Evolutionary conservation across 129 eudicot species (phyloP).

Genomic region (Mikania micrantha): DNA sequence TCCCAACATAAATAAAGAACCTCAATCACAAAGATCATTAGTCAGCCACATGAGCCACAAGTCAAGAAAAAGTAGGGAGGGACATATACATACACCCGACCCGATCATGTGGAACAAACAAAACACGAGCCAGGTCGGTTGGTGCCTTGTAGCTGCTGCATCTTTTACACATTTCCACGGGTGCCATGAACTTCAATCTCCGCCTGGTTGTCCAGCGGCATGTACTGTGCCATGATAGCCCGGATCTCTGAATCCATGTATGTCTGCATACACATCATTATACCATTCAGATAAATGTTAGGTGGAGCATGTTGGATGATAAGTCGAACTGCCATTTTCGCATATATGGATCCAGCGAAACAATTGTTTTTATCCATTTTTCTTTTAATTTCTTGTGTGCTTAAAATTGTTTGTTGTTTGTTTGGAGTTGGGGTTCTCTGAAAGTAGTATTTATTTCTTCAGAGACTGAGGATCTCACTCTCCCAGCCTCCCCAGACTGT

Average conservation of each 20-base stretch:
- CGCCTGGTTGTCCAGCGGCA: slow-evolving; percentile 94
- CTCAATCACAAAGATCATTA: slow-evolving; percentile 15
- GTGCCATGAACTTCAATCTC: slow-evolving; percentile 55
- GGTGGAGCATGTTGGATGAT: no score
- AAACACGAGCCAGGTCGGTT: slow-evolving; percentile 7
- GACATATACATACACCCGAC: slow-evolving; percentile 20
- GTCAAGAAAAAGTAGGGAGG: slow-evolving; percentile 14
- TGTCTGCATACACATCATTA: slow-evolving; percentile 51
- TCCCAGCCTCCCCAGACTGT: no score
- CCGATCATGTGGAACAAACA: no score
- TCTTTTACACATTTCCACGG: slow-evolving; percentile 47
- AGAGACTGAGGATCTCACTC: no score
- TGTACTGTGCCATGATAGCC: slow-evolving; percentile 98
- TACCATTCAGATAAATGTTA: no score
- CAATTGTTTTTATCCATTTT: no score
- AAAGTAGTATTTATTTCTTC: no score
- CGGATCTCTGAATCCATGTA: slow-evolving; percentile 97
- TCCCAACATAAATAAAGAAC: slow-evolving; percentile 24
- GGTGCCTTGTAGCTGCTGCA: slow-evolving; percentile 9
- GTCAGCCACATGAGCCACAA: background rate
- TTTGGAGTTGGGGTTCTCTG: no score
- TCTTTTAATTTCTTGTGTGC: no score
- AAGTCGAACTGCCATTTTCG: no score
- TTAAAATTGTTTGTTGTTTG: no score
- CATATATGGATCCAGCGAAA: no score